phyloP scores from a whole-genome alignment of 2,329 filamentous ascomycete genomes.

The Penicillium oxalicum region DNA sequence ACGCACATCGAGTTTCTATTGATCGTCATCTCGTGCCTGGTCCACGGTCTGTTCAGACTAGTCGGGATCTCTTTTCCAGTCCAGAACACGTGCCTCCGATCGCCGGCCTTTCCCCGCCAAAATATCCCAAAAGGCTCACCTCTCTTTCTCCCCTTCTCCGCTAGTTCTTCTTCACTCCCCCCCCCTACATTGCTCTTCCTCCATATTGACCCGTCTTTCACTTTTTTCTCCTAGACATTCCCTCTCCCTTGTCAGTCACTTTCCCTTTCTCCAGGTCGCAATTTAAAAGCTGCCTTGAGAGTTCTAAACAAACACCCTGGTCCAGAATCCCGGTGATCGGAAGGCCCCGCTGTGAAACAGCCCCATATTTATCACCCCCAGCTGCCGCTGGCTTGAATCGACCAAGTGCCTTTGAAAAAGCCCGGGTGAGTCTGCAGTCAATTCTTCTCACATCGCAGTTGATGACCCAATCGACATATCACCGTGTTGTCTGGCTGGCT shows the following conservation, averaged over 20 bases:
- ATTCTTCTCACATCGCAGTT: too few relatives aligned
- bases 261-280: neutral
- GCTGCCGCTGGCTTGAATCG: conserved; percentile 8
- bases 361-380: conserved; percentile 8
- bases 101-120: conserved; percentile 22
- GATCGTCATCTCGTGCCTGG: neutral
- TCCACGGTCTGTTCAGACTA: too few relatives aligned
- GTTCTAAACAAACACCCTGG: conserved; percentile 11
- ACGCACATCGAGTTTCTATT: neutral
- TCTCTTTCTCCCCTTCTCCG: conserved; percentile 8
- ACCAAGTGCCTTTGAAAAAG: conserved; percentile 4
- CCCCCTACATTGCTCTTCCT: conserved; percentile 4
- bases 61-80: neutral
- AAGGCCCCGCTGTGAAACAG: conserved; percentile 10
- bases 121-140: conserved; percentile 6
- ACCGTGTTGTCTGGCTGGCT: neutral
- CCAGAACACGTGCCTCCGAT: conserved; percentile 28
- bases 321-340: conserved; percentile 14
- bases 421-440: conserved; percentile 2
- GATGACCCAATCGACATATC: neutral
- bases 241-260: conserved; percentile 3
- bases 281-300: conserved; percentile 1
- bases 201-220: neutral
- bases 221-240: conserved; percentile 2
- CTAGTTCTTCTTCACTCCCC: conserved; percentile 8